Evolutionary conservation across 225 moss, liverwort and hornwort species (phyloP), one percentile per base, ranked within the genome.

Genomic region (Thuidium tamariscinum): DNA sequence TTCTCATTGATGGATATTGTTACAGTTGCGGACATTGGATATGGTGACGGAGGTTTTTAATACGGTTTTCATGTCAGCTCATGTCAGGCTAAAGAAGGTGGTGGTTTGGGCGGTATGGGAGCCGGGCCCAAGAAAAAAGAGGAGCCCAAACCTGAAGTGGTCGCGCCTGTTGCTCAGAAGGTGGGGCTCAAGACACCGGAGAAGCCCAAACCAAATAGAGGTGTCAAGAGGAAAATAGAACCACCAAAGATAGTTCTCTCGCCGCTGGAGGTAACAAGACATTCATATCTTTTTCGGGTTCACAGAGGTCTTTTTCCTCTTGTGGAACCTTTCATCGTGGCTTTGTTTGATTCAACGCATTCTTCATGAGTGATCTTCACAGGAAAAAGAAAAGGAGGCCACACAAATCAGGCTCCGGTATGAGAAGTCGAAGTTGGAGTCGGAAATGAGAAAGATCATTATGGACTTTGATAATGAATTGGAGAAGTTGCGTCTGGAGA

Each of bases 321-420:
- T 75, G 36, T 27, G 19, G 14, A 89, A 54, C 60, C 63, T 85
- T 26, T 54, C 42, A 51, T 41, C 32, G 54, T 71, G 32, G 18
- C 57, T 69, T 48, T 84, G 52, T 36, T 87, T 77, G 26, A 51
- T 82, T 76, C 71, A 63, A 82, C 25, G 48, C 77, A 59, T 72
- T 60, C 55, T 63, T 68, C 62, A 64, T 36, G 51, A 46, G 44
- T 74, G 89, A 44, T 29, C 46, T 69, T 89, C 86, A 81, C 89
- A 98, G 97, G 93, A 92, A 86, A 94, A 94, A 86, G 96, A 99
- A 80, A 94, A 92, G 83, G 98, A 95, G 83, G 94, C 92, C 76
- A 90, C 72, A 37, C 86, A 92, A 26, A 92, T 94, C 83, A 96
- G 94, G 82, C 91, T 97, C 37, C 94, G 93, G 84, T 95, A 94